Evolutionary conservation across 2,329 filamentous ascomycete genomes (phyloP).

Genomic region (Periconia sp.): DNA sequence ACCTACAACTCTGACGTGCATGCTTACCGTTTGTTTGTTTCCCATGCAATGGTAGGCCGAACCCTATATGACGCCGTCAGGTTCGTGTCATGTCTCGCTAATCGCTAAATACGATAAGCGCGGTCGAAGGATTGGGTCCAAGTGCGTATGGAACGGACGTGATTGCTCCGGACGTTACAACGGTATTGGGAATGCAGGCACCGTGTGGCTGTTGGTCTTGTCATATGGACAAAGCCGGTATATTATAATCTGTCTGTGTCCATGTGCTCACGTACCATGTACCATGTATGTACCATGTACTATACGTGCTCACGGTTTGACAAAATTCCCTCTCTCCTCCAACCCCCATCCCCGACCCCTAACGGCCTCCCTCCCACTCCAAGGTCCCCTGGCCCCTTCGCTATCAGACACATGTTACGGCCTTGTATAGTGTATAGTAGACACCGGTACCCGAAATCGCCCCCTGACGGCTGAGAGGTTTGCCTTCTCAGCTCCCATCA

Average conservation of each 20-base stretch:
- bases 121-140: conserved; percentile 13
- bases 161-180: conserved; percentile 21
- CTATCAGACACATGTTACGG: background rate
- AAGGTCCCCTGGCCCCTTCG: too few species aligned
- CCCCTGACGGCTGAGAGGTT: background rate
- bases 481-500: background rate
- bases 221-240: too few species aligned
- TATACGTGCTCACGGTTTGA: too few species aligned
- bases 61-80: background rate
- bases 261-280: too few species aligned
- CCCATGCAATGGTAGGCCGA: background rate
- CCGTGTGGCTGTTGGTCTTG: background rate
- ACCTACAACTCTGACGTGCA: too few species aligned
- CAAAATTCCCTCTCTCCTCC: too few species aligned
- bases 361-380: too few species aligned
- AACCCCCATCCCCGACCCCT: too few species aligned
- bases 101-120: conserved; percentile 9
- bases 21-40: background rate
- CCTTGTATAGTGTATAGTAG: background rate
- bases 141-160: conserved; percentile 3
- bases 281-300: too few species aligned
- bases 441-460: too few species aligned
- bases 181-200: conserved; percentile 6
- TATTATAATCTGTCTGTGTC: too few species aligned
- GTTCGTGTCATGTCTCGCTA: conserved; percentile 9